Percentiles rank a stretch among this genome's conserved stretches.
These are phyloP conservation scores for Kodamaea ohmeri DNA, from an alignment of 1,139 yeast species.

Conservation along the genomic window DNA sequence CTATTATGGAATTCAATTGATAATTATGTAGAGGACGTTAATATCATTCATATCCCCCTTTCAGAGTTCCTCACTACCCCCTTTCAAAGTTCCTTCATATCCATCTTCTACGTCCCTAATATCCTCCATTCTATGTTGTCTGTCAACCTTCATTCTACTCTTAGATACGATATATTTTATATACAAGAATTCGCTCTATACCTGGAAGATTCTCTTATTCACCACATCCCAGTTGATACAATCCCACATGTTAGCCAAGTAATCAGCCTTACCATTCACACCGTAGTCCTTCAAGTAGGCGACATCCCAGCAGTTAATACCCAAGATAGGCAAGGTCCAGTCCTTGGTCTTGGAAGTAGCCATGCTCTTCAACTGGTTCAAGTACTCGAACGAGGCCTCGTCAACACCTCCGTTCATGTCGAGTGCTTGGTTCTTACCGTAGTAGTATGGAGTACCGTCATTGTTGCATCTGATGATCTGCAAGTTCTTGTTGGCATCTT, in stretches of 20 bases:
- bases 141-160: too few relatives aligned
- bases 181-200: slow-evolving; percentile 18
- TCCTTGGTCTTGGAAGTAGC: slow-evolving; percentile 51
- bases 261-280: slow-evolving; percentile 67
- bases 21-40: too few relatives aligned
- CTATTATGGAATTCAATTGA: too few relatives aligned
- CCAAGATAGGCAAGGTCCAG: slow-evolving; percentile 75
- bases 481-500: slow-evolving; percentile 64
- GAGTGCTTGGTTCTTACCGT: slow-evolving; percentile 67
- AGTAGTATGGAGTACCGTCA: slow-evolving; percentile 89
- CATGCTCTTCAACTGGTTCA: slow-evolving; percentile 46
- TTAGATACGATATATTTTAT: too few relatives aligned
- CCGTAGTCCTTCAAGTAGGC: slow-evolving; percentile 86
- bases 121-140: too few relatives aligned
- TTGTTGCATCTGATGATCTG: slow-evolving; percentile 66
- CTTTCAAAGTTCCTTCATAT: too few relatives aligned
- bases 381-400: slow-evolving; percentile 47
- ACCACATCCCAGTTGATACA: slow-evolving; percentile 87
- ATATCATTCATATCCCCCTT: too few relatives aligned
- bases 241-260: slow-evolving; percentile 73
- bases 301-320: slow-evolving; percentile 83
- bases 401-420: slow-evolving; percentile 75
- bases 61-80: too few relatives aligned
- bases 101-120: too few relatives aligned
- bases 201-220: slow-evolving; percentile 54